These are phyloP conservation scores for Jaltomata sinuosa DNA, from an alignment of 257 asterid species.

Conservation along the genomic window DNA sequence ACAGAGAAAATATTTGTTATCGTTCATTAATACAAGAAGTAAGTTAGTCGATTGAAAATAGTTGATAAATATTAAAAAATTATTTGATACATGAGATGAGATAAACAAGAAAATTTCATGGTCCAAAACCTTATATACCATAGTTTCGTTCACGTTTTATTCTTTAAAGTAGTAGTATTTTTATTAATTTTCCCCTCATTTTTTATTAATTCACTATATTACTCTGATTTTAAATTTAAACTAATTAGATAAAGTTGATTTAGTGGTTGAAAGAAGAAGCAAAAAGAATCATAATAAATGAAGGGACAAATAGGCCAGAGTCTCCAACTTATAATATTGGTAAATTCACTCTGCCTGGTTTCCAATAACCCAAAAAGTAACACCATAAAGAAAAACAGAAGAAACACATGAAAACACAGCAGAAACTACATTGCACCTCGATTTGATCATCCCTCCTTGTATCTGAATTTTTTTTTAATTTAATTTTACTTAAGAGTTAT, in stretches of 20 bases:
- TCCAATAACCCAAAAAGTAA: slow-evolving; percentile 6
- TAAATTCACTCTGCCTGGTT: not conserved
- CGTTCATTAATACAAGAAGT: not conserved
- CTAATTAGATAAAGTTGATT: not conserved
- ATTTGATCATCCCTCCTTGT: slow-evolving; percentile 20
- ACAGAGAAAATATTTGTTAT: too few species aligned
- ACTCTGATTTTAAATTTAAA: not conserved
- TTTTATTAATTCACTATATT: not conserved
- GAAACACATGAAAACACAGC: not conserved
- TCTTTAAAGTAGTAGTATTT: not conserved
- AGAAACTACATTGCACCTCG: slow-evolving; percentile 22
- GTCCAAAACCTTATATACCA: too few species aligned
- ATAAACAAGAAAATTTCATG: too few species aligned
- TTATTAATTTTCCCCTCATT: too few species aligned
- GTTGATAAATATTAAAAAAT: not conserved
- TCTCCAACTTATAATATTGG: not conserved
- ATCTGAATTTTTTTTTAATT: not conserved
- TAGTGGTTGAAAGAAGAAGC: not conserved
- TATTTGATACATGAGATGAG: too few species aligned
- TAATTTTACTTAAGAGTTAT: not conserved
- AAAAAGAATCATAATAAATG: slow-evolving; percentile 3
- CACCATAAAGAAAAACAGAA: not conserved
- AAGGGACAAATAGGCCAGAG: slow-evolving; percentile 28
- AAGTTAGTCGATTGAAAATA: too few species aligned
- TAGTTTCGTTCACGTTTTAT: not conserved